phyloP scores from a whole-genome alignment of 2,329 filamentous ascomycete genomes.

The Venturia aucupariae region DNA sequence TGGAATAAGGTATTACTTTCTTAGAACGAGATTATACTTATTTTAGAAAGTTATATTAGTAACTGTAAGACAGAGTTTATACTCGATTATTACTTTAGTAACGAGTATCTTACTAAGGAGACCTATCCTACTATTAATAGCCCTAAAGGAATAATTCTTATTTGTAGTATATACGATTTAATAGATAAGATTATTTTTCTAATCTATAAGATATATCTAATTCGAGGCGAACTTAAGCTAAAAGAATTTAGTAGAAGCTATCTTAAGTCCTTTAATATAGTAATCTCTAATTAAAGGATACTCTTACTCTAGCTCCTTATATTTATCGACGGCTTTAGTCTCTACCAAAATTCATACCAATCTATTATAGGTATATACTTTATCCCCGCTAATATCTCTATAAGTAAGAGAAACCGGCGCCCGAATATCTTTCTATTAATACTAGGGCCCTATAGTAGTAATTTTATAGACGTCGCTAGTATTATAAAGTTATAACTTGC shows the following conservation, averaged over 20 bases:
- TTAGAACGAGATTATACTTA: background rate
- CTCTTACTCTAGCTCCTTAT: background rate
- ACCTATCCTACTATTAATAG: background rate
- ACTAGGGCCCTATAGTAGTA: background rate
- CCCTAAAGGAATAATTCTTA: background rate
- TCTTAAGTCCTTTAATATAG: background rate
- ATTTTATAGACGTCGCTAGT: background rate
- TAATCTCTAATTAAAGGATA: background rate
- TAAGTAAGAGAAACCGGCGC: background rate
- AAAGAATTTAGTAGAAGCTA: background rate
- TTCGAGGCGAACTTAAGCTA: background rate
- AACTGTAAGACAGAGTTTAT: background rate
- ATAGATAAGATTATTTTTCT: background rate
- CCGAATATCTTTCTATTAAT: background rate
- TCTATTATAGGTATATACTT: background rate
- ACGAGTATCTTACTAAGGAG: background rate
- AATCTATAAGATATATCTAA: background rate
- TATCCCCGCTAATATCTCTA: background rate
- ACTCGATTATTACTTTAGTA: background rate
- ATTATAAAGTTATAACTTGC: background rate
- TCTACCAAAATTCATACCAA: background rate
- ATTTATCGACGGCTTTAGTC: background rate
- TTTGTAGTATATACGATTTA: background rate
- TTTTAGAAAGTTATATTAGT: background rate
- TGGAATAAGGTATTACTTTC: background rate